Base-by-base conservation (phyloP, 176 grass and related monocot genomes). In the Bothriochloa decipiens region DNA sequence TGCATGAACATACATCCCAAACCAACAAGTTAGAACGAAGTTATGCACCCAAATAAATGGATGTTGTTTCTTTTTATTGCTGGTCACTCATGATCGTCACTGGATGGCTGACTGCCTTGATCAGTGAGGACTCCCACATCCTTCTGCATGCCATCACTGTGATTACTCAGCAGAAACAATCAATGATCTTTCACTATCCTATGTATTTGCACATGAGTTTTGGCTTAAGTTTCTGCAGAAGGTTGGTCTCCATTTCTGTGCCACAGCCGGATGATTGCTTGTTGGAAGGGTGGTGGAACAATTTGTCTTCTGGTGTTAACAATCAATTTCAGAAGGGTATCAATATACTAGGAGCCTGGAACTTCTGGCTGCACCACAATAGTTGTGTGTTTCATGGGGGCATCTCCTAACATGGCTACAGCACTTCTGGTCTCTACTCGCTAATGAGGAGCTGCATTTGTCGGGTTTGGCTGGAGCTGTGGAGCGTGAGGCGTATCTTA, bases 301-400 rank as follows among this genome's bases (percentile, higher is more conserved):
- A 61, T 61, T 61, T 61, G n/a, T 61, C 57, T 25, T 61, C n/a
- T 9, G 0, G 57, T 61, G 9, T 61, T 61, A 25, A 61, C n/a
- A 61, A 61, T 25, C 22, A 25, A 61, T 61, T 23, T 25, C 57
- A 61, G 57, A 61, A 4, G 22, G 57, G 57, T 25, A 3, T 11
- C 22, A 25, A 25, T 25, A 61, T 61, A 61, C 22, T 61, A 23
- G 57, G 57, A 61, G 22, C 9, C 22, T 25, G 57, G 57, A 61
- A 22, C 57, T 61, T 61, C 8, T 61, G n/a, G 57, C 57, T 61
- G 22, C 22, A 61, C n/a, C 57, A 61, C 57, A 61, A 61, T 61
- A 25, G 57, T 61, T 61, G 22, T 61, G n/a, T 61, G 57, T 61
- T 61, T 61, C n/a, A 61, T 61, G n/a, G 57, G 57, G 57, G 57